phyloP scores from a whole-genome alignment of 306 rosid genomes.

The Bauhinia variegata region DNA sequence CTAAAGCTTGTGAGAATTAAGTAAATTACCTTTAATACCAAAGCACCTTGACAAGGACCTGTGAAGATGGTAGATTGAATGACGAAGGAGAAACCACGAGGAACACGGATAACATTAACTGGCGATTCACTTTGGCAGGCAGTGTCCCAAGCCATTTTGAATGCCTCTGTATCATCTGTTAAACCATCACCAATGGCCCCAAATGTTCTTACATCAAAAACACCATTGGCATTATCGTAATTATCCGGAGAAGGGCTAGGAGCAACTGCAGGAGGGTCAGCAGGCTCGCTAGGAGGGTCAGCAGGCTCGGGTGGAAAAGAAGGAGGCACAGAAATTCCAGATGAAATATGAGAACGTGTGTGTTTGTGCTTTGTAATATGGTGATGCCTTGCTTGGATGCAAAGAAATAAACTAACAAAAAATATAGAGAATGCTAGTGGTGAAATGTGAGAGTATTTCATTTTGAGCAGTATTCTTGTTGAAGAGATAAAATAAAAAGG shows the following conservation, averaged over 20 bases:
- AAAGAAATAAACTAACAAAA: slow-evolving; percentile 45
- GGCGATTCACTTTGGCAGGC: slow-evolving; percentile 66
- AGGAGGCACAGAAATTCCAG: slow-evolving; percentile 63
- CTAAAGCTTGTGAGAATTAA: not conserved
- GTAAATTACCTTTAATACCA: slow-evolving; percentile 66
- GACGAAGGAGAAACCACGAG: slow-evolving; percentile 64
- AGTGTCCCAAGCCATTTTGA: slow-evolving; percentile 87
- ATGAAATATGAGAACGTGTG: slow-evolving; percentile 50
- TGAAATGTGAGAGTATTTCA: slow-evolving; percentile 46
- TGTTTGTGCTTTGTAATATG: slow-evolving; percentile 56
- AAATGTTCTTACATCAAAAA: slow-evolving; percentile 60
- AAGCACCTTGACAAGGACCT: slow-evolving; percentile 68
- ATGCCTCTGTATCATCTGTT: slow-evolving; percentile 71
- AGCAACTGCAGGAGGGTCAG: slow-evolving; percentile 43
- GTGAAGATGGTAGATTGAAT: slow-evolving; percentile 78
- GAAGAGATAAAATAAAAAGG: slow-evolving; percentile 9
- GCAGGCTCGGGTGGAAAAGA: slow-evolving; percentile 47
- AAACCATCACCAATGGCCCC: slow-evolving; percentile 85
- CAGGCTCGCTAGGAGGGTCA: no score
- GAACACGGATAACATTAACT: slow-evolving; percentile 53
- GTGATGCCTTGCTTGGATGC: slow-evolving; percentile 65
- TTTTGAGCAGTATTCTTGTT: slow-evolving; percentile 26
- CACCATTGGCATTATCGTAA: slow-evolving; percentile 30
- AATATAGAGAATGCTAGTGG: slow-evolving; percentile 37
- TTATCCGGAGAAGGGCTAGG: slow-evolving; percentile 45